Evolutionary conservation across 1,284 basidiomycete species (phyloP).

Genomic region (Schizopora paradoxa): DNA sequence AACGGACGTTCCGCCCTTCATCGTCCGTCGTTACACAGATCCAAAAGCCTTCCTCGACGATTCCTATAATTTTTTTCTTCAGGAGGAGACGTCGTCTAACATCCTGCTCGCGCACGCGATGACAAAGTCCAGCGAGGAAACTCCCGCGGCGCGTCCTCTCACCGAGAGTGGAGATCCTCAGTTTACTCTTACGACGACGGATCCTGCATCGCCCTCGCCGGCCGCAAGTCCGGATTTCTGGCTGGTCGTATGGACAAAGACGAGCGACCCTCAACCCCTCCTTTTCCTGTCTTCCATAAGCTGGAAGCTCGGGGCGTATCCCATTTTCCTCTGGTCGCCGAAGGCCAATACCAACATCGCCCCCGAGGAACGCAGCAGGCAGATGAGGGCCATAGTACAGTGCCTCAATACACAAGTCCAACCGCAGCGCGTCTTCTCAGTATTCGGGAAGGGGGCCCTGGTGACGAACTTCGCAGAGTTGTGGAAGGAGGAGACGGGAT

Average conservation of each 20-base stretch:
- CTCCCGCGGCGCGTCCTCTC: no score
- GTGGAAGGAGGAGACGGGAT: slow-evolving; percentile 36
- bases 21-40: no score
- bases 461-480: slow-evolving; percentile 33
- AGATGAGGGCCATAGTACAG: slow-evolving; percentile 33
- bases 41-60: slow-evolving; percentile 40
- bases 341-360: slow-evolving; percentile 27
- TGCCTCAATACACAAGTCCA: slow-evolving; percentile 35
- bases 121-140: no score
- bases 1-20: no score
- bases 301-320: slow-evolving; percentile 41
- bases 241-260: slow-evolving; percentile 45
- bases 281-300: slow-evolving; percentile 44
- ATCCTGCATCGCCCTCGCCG: slow-evolving; percentile 15
- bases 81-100: slow-evolving; percentile 44
- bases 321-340: slow-evolving; percentile 48
- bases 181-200: slow-evolving; percentile 20
- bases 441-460: slow-evolving; percentile 37
- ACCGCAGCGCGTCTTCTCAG: slow-evolving; percentile 41
- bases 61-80: slow-evolving; percentile 37
- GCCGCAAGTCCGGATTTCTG: slow-evolving; percentile 33
- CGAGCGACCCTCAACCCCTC: slow-evolving; percentile 33
- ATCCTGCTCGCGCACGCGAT: slow-evolving; percentile 49
- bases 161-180: no score
- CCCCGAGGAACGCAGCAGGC: no score